Evolutionary conservation across 768 basidiomycete species (phyloP).

Genomic region (Mycena epipterygia): DNA sequence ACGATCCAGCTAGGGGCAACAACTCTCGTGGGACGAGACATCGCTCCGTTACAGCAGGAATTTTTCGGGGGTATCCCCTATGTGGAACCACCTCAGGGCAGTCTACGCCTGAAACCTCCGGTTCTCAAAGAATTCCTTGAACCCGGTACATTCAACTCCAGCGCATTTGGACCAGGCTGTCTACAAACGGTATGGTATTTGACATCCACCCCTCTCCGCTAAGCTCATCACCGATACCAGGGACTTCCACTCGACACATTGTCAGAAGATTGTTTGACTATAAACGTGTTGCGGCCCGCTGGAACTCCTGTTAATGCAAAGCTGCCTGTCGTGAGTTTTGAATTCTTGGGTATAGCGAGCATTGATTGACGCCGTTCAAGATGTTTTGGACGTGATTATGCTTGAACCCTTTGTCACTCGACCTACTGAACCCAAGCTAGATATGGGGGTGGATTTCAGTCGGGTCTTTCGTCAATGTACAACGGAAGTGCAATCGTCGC

Average conservation of each 20-base stretch:
- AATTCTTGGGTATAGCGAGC: too few species aligned
- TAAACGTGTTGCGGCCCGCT: constrained; percentile 69
- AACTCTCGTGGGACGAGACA: constrained; percentile 52
- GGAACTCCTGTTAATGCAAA: constrained; percentile 45
- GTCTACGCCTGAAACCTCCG: constrained; percentile 60
- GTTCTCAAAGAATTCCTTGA: constrained; percentile 57
- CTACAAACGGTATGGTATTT: constrained; percentile 56
- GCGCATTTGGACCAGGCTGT: constrained; percentile 62
- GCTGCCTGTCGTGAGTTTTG: constrained; percentile 47
- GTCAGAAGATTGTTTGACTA: constrained; percentile 73
- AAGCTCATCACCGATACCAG: constrained; percentile 31
- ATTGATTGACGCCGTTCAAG: not conserved
- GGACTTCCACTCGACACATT: constrained; percentile 49
- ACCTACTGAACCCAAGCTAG: not conserved
- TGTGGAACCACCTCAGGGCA: constrained; percentile 67
- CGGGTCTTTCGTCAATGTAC: constrained; percentile 36
- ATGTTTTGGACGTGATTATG: constrained; percentile 33
- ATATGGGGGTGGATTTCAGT: constrained; percentile 42
- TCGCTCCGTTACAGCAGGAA: constrained; percentile 44
- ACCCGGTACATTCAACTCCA: constrained; percentile 57
- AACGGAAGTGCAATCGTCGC: constrained; percentile 46
- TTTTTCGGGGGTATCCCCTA: constrained; percentile 71
- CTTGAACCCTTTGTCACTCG: not conserved
- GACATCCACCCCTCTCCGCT: not conserved
- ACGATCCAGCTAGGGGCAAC: constrained; percentile 54